Evolutionary conservation across 2,329 filamentous ascomycete genomes (phyloP).

Genomic region (Nemania serpens): DNA sequence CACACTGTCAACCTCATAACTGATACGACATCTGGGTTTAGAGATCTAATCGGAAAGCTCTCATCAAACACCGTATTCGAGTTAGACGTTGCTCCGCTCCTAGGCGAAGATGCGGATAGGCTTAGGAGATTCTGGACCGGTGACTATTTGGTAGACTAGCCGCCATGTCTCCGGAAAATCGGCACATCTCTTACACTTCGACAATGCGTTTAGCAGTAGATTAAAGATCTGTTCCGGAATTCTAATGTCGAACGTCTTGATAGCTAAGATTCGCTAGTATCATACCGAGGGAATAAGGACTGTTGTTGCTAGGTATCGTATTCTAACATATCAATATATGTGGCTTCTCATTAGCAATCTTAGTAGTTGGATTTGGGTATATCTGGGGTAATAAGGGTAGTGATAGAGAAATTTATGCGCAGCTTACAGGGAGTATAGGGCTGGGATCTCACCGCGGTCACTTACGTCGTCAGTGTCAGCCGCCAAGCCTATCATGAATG

Average conservation of each 20-base stretch:
- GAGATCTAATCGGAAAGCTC: conserved; percentile 38
- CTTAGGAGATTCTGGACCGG: conserved; percentile 38
- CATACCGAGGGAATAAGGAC: not conserved
- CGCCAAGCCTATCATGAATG: conserved; percentile 1
- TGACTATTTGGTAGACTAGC: conserved; percentile 38
- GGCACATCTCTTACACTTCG: not conserved
- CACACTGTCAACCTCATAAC: conserved; percentile 43
- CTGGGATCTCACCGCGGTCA: not conserved
- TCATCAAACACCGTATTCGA: conserved; percentile 31
- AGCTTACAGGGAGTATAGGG: too few species aligned
- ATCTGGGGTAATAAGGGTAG: too few species aligned
- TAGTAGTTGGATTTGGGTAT: too few species aligned
- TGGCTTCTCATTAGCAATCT: too few species aligned
- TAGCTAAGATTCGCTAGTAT: not conserved
- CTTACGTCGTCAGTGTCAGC: conserved; percentile 1
- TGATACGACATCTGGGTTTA: conserved; percentile 39
- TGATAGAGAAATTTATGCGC: too few species aligned
- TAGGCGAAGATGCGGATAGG: conserved; percentile 38
- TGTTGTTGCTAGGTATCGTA: not conserved
- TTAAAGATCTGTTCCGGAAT: too few species aligned
- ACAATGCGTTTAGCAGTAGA: not conserved
- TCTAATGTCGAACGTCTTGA: not conserved
- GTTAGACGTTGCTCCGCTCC: conserved; percentile 32
- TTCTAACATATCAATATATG: too few species aligned
- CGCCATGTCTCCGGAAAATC: not conserved